Percentiles rank a stretch among this genome's conserved stretches.
phyloP scores from a whole-genome alignment of 148 eudicot genomes.

The Polygonum maritimum region DNA sequence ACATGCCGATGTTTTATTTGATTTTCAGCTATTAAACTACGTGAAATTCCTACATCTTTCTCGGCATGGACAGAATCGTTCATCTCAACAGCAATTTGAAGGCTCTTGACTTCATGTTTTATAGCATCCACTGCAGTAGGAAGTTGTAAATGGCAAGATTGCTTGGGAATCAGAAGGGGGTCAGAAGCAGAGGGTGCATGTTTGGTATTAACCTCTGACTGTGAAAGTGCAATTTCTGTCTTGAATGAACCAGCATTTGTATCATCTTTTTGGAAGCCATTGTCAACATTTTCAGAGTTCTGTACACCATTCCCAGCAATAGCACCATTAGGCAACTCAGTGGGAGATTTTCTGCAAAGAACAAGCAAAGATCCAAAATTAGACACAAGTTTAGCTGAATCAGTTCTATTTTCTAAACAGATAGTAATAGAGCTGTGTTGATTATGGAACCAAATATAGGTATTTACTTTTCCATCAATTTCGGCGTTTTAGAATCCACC shows the following conservation, averaged over 20 bases:
- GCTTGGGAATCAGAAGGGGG: conserved; percentile 20
- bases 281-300: conserved; percentile 18
- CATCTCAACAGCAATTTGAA: conserved; percentile 14
- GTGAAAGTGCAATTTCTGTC: neutral
- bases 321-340: conserved; percentile 20
- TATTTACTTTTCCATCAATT: conserved; percentile 29
- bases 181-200: conserved; percentile 22
- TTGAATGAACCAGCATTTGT: conserved; percentile 11
- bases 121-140: conserved; percentile 23
- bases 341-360: conserved; percentile 24
- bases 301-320: conserved; percentile 17
- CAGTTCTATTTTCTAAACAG: neutral
- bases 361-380: neutral
- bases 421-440: neutral
- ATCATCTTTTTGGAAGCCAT: conserved; percentile 7
- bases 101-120: conserved; percentile 23
- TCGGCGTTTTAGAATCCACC: conserved; percentile 14
- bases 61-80: conserved; percentile 15
- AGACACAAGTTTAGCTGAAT: neutral
- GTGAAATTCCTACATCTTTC: conserved; percentile 13
- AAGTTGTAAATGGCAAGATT: conserved; percentile 17
- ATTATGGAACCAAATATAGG: neutral
- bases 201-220: conserved; percentile 14
- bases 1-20: conserved; percentile 14
- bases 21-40: conserved; percentile 4